Conservation (phyloP, 768 basidiomycete genomes). For the Hydnum rufescens region DNA sequence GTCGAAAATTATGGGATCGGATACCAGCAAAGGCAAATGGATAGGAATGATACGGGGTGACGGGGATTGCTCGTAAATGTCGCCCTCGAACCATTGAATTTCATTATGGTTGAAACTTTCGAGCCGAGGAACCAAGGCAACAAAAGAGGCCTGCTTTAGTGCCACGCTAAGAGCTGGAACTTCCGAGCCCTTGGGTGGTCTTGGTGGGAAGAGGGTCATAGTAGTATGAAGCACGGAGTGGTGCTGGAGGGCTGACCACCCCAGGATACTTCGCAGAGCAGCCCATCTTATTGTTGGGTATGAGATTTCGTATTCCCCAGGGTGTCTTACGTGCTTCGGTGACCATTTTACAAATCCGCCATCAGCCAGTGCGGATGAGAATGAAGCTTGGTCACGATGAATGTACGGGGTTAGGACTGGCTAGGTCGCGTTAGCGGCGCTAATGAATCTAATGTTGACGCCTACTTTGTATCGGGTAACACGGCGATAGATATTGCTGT, state of each 20-base stretch:
- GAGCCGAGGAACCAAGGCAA: constrained; percentile 4
- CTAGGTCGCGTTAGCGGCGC: not conserved
- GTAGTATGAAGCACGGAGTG: constrained; percentile 8
- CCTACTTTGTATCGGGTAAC: constrained; percentile 4
- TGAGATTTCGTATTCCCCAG: constrained; percentile 1
- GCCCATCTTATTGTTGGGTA: constrained; percentile 7
- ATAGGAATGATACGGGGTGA: constrained; percentile 2
- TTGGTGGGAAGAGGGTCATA: not conserved
- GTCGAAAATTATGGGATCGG: not conserved
- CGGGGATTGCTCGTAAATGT: constrained; percentile 5
- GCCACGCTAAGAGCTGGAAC: constrained; percentile 1
- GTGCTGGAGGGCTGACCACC: constrained; percentile 8
- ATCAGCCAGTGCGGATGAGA: constrained; percentile 4
- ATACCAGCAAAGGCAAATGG: not conserved
- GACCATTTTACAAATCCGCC: constrained; percentile 7
- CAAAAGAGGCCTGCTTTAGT: constrained; percentile 3
- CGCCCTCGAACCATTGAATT: constrained; percentile 3
- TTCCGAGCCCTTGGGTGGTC: not conserved
- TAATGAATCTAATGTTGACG: not conserved
- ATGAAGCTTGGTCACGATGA: not conserved
- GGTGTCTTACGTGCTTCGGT: not conserved
- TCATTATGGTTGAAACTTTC: not conserved
- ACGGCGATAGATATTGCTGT: constrained; percentile 7
- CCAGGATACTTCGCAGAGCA: constrained; percentile 3
- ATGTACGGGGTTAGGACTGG: not conserved